These are phyloP conservation scores for Rhododendron simsii DNA, from an alignment of 148 eudicot genomes.

Conservation along the genomic window DNA sequence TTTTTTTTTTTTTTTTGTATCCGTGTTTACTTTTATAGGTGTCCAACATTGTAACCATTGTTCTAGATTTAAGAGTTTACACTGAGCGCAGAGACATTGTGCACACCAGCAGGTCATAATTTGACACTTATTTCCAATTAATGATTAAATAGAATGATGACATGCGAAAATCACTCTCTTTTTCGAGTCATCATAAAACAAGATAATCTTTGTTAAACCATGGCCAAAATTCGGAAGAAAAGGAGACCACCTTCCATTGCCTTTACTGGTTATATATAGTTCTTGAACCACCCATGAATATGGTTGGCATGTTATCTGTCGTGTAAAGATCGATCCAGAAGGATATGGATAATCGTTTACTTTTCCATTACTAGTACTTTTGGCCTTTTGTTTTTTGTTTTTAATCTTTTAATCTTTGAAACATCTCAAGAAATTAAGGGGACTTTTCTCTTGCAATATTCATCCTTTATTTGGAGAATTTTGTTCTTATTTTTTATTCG, in stretches of 20 bases:
- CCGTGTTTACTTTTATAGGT: not conserved
- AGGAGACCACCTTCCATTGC: not conserved
- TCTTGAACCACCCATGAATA: not conserved
- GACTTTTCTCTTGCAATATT: not conserved
- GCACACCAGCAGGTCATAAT: not conserved
- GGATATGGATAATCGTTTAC: not conserved
- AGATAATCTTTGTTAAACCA: not conserved
- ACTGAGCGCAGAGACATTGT: not conserved
- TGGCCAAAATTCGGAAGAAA: not conserved
- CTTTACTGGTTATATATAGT: not conserved
- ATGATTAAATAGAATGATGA: not conserved
- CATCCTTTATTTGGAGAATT: not conserved
- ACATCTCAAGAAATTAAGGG: not conserved
- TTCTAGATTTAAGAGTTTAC: not conserved
- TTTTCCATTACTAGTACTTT: not conserved
- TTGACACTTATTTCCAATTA: not conserved
- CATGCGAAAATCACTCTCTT: not conserved
- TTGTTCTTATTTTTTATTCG: not conserved
- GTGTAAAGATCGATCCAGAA: not conserved
- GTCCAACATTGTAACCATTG: not conserved
- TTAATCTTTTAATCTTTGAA: not conserved
- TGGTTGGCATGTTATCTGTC: slow-evolving; percentile 3
- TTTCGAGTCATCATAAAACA: slow-evolving; percentile 4
- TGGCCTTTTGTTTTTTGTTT: not conserved
- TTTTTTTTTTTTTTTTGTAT: no score